phyloP scores from a whole-genome alignment of 139 green algal species.

The Desmodesmus armatus region DNA sequence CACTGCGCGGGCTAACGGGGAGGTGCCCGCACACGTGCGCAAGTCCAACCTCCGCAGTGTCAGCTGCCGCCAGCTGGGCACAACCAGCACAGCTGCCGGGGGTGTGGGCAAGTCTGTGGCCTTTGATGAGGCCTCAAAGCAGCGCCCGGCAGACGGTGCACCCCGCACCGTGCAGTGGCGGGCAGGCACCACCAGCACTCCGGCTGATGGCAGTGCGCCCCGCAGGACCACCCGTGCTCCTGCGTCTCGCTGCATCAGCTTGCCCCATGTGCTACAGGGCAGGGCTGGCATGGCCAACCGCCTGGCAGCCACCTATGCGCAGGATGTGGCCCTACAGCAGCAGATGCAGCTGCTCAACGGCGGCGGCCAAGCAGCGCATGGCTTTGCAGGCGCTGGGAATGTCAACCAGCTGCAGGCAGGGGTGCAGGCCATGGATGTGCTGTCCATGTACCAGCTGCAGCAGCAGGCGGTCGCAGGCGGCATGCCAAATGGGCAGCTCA shows the following conservation, averaged over 20 bases:
- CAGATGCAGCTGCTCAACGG: constrained; percentile 38
- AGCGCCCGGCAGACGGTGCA: neutral
- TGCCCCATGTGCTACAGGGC: constrained; percentile 41
- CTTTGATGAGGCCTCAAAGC: neutral
- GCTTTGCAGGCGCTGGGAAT: neutral
- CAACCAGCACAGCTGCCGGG: neutral
- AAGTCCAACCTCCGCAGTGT: constrained; percentile 41
- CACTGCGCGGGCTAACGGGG: constrained; percentile 33
- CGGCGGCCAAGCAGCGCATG: neutral
- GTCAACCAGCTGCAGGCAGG: neutral
- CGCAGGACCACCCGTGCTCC: constrained; percentile 6
- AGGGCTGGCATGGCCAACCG: constrained; percentile 32
- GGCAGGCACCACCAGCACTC: neutral
- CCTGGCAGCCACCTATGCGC: constrained; percentile 20
- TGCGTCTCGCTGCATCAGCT: constrained; percentile 12
- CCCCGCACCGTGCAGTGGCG: constrained; percentile 16
- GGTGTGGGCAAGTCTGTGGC: neutral
- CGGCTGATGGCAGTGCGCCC: neutral
- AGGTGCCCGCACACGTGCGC: constrained; percentile 29
- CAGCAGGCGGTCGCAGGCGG: neutral
- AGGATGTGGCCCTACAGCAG: constrained; percentile 38
- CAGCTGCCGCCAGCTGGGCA: constrained; percentile 35
- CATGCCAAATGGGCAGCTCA: no score
- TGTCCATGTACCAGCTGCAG: constrained; percentile 43
- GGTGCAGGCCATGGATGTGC: neutral